phyloP scores from a whole-genome alignment of 108 stramenopile species.

The Mayamaea pseudoterrestris region DNA sequence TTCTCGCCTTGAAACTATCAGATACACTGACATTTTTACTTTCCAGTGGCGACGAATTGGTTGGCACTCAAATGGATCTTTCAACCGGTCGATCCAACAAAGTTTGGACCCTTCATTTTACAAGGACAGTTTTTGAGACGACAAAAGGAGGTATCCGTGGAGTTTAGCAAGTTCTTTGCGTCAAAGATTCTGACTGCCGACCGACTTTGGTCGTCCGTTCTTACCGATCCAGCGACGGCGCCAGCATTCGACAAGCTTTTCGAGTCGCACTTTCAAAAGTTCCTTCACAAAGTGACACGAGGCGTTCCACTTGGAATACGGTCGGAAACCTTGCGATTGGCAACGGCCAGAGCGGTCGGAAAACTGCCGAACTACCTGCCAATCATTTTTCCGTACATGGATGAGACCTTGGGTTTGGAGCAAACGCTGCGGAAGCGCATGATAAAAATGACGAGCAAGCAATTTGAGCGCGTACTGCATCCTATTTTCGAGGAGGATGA shows the following conservation, averaged over 20 bases:
- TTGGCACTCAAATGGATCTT: constrained; percentile 91
- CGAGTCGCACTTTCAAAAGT: constrained; percentile 38
- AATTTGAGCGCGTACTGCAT: constrained; percentile 90
- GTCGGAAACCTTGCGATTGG: constrained; percentile 19
- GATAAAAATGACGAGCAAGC: constrained; percentile 70
- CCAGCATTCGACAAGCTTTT: constrained; percentile 48
- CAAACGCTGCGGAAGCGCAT: constrained; percentile 69
- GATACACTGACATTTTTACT: too few relatives aligned
- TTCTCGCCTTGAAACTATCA: too few relatives aligned
- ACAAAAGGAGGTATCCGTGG: constrained; percentile 76
- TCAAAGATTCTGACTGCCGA: constrained; percentile 61
- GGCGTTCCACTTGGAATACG: constrained; percentile 24
- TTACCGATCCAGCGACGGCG: constrained; percentile 59
- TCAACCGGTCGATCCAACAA: constrained; percentile 84
- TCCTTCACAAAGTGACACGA: constrained; percentile 33
- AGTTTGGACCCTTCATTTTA: constrained; percentile 81
- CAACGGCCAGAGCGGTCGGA: constrained; percentile 34
- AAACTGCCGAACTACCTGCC: constrained; percentile 65
- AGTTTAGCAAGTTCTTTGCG: constrained; percentile 78
- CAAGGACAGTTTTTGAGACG: constrained; percentile 87
- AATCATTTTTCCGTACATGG: constrained; percentile 69
- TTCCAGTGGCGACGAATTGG: constrained; percentile 89
- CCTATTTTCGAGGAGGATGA: constrained; percentile 97
- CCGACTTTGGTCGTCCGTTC: constrained; percentile 62
- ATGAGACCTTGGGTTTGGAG: constrained; percentile 65